These are phyloP conservation scores for Stylosanthes scabra DNA, from an alignment of 331 rosid species.

Conservation along the genomic window DNA sequence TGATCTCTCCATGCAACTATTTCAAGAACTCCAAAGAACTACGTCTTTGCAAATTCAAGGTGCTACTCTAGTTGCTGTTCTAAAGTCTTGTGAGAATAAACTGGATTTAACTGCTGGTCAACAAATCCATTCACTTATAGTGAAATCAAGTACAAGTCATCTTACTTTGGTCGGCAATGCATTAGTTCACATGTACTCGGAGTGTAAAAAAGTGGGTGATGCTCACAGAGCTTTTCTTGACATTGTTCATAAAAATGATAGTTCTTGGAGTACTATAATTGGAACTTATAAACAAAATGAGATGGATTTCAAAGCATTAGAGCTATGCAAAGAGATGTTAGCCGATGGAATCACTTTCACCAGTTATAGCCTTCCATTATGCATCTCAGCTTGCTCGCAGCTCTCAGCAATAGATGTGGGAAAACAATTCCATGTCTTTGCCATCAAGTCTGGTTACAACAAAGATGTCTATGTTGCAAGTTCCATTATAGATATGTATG, in stretches of 20 bases:
- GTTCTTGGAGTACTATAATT: constrained; percentile 66
- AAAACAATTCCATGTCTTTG: constrained; percentile 50
- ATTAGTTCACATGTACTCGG: constrained; percentile 58
- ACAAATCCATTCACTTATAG: constrained; percentile 53
- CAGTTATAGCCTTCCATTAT: constrained; percentile 60
- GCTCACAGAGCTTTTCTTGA: constrained; percentile 54
- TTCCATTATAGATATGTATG: constrained; percentile 59
- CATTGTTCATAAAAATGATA: constrained; percentile 49
- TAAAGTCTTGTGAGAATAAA: constrained; percentile 52
- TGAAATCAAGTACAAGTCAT: constrained; percentile 43
- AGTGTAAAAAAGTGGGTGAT: constrained; percentile 45
- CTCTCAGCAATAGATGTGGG: constrained; percentile 51
- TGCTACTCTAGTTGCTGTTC: constrained; percentile 53
- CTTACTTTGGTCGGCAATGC: constrained; percentile 59
- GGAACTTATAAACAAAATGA: constrained; percentile 59
- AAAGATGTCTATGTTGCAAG: constrained; percentile 55
- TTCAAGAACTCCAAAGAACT: constrained; percentile 47
- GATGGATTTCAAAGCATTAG: constrained; percentile 51
- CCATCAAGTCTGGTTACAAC: constrained; percentile 50
- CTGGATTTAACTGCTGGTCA: constrained; percentile 51
- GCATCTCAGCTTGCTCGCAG: constrained; percentile 56
- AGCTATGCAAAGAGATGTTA: constrained; percentile 57
- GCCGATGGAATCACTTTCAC: constrained; percentile 52
- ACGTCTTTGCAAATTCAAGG: constrained; percentile 40
- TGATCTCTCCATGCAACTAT: constrained; percentile 46